Evolutionary conservation across 177 flowering plant species (phyloP), one percentile per base, ranked within the genome.

Genomic region (Telopea speciosissima): DNA sequence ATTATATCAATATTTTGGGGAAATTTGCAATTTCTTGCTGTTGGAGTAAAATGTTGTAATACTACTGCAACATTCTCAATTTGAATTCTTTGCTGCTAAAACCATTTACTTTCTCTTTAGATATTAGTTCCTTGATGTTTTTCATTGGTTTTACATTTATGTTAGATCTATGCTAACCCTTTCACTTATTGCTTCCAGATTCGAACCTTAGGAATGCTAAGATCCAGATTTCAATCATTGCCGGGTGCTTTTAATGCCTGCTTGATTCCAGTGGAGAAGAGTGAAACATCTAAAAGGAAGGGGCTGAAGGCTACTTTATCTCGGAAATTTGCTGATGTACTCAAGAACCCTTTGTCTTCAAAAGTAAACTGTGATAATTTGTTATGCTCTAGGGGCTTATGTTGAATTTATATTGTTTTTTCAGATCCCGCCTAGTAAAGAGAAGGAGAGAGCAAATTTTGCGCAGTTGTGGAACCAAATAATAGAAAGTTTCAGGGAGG

Each of bases 401-500:
- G 19, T n/a, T 70, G n/a, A 17, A 49, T 5, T 17, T 76, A 65
- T 19, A 12, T 80, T 19, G 1, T 73, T 76, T 3, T 68, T 70
- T 72, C 79, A 91, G 97, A 78, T 84, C 25, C 76, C 81, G n/a
- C 72, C 90, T 23, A 83, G 76, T 76, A 83, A 81, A 58, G 91
- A 77, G 72, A 85, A 84, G 75, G 90, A 80, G 65, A 92, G 88
- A 45, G 97, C 97, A 64, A 85, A 90, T 75, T 96, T 96, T 85
- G 96, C 99, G 74, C 98, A 96, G 68, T 68, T 96, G 67, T 96
- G 98, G 98, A 96, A 96, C 83, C 82, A 84, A 82, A 89, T 96
- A 36, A 89, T 96, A 59, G 84, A 76, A 28, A 89, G 96, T 79
- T 96, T 93, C 78, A 86, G 99, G 74, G 90, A 90, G 68, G 99